Evolutionary conservation across 208 protist species (phyloP).

Genomic region (Acanthamoeba lenticulata): DNA sequence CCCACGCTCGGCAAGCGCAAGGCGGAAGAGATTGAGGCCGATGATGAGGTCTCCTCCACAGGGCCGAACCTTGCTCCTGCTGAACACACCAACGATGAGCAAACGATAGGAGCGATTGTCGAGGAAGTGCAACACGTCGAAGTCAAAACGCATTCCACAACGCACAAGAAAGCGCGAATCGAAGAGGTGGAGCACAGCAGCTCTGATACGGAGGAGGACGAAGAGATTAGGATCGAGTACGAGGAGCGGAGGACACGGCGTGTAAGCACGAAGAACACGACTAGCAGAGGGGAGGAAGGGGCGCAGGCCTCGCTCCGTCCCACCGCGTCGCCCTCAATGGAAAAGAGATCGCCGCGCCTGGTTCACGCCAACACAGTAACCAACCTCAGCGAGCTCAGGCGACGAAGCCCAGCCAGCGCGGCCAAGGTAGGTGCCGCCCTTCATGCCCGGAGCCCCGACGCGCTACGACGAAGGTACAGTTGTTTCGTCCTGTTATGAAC

Average conservation of each 20-base stretch:
- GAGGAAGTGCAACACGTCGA: neutral
- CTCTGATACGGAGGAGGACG: constrained; percentile 23
- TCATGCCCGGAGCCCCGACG: neutral
- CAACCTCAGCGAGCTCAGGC: constrained; percentile 18
- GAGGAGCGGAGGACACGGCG: neutral
- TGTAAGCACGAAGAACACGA: neutral
- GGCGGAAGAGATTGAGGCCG: neutral
- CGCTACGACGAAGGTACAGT: neutral
- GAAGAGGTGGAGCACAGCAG: neutral
- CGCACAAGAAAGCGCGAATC: neutral
- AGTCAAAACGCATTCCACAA: neutral
- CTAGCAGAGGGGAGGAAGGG: neutral
- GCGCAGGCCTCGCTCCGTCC: neutral
- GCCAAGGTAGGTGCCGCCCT: neutral
- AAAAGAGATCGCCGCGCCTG: neutral
- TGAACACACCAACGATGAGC: neutral
- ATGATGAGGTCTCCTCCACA: neutral
- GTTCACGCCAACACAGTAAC: constrained; percentile 55
- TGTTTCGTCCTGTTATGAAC: too few species aligned
- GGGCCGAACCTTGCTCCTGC: neutral
- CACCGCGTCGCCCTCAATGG: neutral
- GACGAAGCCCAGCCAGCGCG: neutral
- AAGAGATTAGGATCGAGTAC: constrained; percentile 3
- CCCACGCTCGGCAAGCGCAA: neutral
- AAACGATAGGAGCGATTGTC: neutral